Evolutionary conservation across 345 rosid species (phyloP).

Genomic region (Erodium maritimum): DNA sequence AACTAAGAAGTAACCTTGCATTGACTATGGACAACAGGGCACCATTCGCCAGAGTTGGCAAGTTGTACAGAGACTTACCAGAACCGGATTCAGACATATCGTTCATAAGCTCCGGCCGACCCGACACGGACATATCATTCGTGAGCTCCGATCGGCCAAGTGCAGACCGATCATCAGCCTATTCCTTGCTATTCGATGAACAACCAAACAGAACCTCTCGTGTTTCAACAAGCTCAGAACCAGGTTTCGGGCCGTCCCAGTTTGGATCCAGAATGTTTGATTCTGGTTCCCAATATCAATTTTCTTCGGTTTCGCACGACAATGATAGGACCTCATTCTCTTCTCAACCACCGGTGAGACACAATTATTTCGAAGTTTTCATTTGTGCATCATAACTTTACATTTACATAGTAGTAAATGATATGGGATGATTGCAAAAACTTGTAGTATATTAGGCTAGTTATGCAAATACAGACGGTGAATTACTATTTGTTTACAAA

Average conservation of each 20-base stretch:
- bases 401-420: too few species aligned
- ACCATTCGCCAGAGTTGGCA: conserved; percentile 21
- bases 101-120: conserved; percentile 61
- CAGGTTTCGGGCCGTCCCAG: conserved; percentile 43
- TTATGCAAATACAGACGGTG: too few species aligned
- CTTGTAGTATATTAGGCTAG: too few species aligned
- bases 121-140: conserved; percentile 67
- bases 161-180: conserved; percentile 33
- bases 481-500: too few species aligned
- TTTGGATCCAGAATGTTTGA: conserved; percentile 36
- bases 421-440: too few species aligned
- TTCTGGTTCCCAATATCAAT: conserved; percentile 27
- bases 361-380: neutral
- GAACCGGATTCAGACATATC: conserved; percentile 59
- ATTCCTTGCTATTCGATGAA: conserved; percentile 35
- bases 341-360: conserved; percentile 42
- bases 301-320: conserved; percentile 47
- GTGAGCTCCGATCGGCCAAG: conserved; percentile 87
- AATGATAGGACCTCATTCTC: conserved; percentile 50
- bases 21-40: conserved; percentile 57
- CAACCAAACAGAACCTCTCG: conserved; percentile 30
- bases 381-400: too few species aligned
- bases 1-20: too few species aligned
- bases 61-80: conserved; percentile 29
- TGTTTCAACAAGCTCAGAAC: conserved; percentile 44